Evolutionary conservation across 2,329 filamentous ascomycete species (phyloP).

Genomic region (Verticillium dahliae): DNA sequence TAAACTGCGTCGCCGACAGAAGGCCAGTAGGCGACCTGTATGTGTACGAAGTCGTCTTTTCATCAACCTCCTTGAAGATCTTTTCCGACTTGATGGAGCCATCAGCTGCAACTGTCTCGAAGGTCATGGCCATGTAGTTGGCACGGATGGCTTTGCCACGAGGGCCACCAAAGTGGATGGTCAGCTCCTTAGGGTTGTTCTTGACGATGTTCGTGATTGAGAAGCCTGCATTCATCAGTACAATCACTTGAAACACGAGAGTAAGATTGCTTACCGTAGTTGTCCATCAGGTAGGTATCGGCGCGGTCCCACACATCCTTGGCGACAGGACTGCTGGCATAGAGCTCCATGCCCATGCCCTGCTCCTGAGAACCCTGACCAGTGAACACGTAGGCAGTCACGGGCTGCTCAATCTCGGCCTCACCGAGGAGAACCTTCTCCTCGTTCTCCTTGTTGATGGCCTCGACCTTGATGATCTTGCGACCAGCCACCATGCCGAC

Average conservation of each 20-base stretch:
- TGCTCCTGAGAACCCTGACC: slow-evolving; percentile 98
- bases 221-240: slow-evolving; percentile 54
- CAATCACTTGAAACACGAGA: slow-evolving; percentile 4
- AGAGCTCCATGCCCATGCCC: slow-evolving; percentile 99
- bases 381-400: slow-evolving; percentile 95
- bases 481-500: slow-evolving; percentile 96
- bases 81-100: slow-evolving; percentile 95
- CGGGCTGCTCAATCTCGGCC: slow-evolving; percentile 95
- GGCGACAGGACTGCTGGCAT: slow-evolving; percentile 85
- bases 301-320: slow-evolving; percentile 97
- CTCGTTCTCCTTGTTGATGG: slow-evolving; percentile 89
- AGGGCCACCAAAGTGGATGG: slow-evolving; percentile 94
- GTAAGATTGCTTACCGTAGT: slow-evolving; percentile 66
- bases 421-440: slow-evolving; percentile 94
- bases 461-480: slow-evolving; percentile 99
- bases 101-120: slow-evolving; percentile 92
- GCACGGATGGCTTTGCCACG: slow-evolving; percentile 95
- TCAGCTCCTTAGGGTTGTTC: slow-evolving; percentile 99
- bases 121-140: slow-evolving; percentile 99
- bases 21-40: slow-evolving; percentile 93
- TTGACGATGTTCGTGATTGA: slow-evolving; percentile 98
- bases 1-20: slow-evolving; percentile 96
- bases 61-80: slow-evolving; percentile 97
- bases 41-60: slow-evolving; percentile 91
- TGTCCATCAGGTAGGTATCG: slow-evolving; percentile 96